Conservation (phyloP, 768 basidiomycete species). For the Cytidiella melzeri region DNA sequence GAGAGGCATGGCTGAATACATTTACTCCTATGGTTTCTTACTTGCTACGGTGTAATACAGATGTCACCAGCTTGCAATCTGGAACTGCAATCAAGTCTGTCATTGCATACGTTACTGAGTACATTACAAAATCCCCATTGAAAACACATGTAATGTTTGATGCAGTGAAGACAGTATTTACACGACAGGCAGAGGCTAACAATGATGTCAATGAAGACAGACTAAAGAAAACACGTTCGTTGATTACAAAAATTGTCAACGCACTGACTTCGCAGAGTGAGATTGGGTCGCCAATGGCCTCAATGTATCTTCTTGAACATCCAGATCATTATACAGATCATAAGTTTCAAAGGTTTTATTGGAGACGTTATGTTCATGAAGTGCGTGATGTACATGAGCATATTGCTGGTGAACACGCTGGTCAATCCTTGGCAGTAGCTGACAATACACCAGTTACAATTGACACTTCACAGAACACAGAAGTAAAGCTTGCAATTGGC, state of each 20-base stretch:
- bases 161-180: constrained; percentile 20
- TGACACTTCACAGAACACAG: background rate
- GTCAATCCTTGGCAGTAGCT: background rate
- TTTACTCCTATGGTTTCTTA: constrained; percentile 28
- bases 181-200: constrained; percentile 19
- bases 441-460: background rate
- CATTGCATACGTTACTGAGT: constrained; percentile 35
- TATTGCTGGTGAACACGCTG: background rate
- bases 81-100: constrained; percentile 36
- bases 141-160: constrained; percentile 36
- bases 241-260: constrained; percentile 8
- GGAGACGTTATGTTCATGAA: constrained; percentile 3
- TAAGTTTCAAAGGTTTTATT: constrained; percentile 7
- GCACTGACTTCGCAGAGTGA: constrained; percentile 1
- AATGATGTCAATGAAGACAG: background rate
- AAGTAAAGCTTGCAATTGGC: background rate
- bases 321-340: constrained; percentile 11
- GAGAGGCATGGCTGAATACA: constrained; percentile 33
- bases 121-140: constrained; percentile 35
- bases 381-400: background rate
- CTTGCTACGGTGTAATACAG: constrained; percentile 33
- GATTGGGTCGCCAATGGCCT: constrained; percentile 3
- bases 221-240: background rate
- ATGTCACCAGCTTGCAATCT: constrained; percentile 32
- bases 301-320: constrained; percentile 2